Evolutionary conservation across 2,329 filamentous ascomycete genomes (phyloP).

Genomic region (Spiromastix sp.): DNA sequence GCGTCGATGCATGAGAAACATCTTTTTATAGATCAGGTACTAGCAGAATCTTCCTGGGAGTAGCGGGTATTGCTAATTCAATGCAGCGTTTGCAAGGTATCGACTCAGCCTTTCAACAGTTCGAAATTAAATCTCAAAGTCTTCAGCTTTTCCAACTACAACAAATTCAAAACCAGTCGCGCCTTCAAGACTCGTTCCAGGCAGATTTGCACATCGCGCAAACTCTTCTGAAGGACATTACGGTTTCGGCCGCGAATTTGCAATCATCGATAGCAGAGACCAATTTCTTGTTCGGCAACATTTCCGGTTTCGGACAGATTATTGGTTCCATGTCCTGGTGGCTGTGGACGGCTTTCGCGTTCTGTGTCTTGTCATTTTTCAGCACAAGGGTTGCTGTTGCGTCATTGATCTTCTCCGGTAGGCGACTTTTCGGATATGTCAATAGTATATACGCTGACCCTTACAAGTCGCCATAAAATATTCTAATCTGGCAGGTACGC

Average conservation of each 20-base stretch:
- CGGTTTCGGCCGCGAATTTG: slow-evolving; percentile 14
- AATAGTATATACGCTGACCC: too few relatives aligned
- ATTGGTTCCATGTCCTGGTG: slow-evolving; percentile 7
- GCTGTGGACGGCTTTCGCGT: slow-evolving; percentile 4
- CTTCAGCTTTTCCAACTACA: slow-evolving; percentile 24
- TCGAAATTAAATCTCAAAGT: slow-evolving; percentile 21
- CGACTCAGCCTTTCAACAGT: slow-evolving; percentile 22
- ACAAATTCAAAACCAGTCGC: slow-evolving; percentile 22
- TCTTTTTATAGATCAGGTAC: slow-evolving; percentile 23
- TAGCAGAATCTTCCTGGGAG: too few relatives aligned
- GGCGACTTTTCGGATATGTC: too few relatives aligned
- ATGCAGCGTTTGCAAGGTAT: slow-evolving; percentile 26
- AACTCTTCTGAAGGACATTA: slow-evolving; percentile 14
- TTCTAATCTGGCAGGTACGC: too few relatives aligned
- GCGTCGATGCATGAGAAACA: slow-evolving; percentile 18
- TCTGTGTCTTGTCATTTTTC: slow-evolving; percentile 7
- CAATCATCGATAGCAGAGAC: slow-evolving; percentile 14
- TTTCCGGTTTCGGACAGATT: slow-evolving; percentile 9
- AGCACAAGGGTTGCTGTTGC: slow-evolving; percentile 2
- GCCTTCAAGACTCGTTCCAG: slow-evolving; percentile 13
- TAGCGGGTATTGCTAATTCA: not conserved
- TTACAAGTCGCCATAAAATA: too few relatives aligned
- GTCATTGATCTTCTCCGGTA: slow-evolving; percentile 2
- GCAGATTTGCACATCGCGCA: slow-evolving; percentile 13
- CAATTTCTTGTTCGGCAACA: slow-evolving; percentile 9